phyloP scores from a whole-genome alignment of 2,329 filamentous ascomycete genomes.

The Neonectria neomacrospora region DNA sequence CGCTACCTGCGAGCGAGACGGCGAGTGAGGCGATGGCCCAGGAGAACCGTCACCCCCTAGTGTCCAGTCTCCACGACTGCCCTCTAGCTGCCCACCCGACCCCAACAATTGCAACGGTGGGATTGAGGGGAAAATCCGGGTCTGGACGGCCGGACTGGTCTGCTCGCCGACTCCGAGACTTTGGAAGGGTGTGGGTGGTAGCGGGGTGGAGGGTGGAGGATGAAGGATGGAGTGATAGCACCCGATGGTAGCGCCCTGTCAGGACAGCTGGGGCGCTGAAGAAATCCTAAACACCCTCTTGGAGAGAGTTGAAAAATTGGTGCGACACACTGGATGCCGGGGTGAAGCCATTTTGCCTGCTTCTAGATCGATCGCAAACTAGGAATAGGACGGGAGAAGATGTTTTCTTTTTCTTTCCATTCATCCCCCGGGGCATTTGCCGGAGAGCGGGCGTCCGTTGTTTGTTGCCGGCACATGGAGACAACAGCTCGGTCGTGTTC shows the following conservation, averaged over 20 bases:
- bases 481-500: not conserved
- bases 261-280: not conserved
- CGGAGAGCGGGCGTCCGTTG: not conserved
- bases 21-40: not conserved
- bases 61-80: not conserved
- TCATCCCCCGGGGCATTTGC: not conserved
- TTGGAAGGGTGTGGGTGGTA: not conserved
- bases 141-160: not conserved
- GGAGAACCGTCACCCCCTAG: not conserved
- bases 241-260: not conserved
- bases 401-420: not conserved
- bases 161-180: constrained; percentile 26
- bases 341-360: not conserved
- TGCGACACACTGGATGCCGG: not conserved
- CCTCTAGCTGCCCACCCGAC: not conserved
- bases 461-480: not conserved
- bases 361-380: not conserved
- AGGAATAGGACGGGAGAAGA: not conserved
- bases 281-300: not conserved
- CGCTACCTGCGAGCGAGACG: constrained; percentile 4
- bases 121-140: constrained; percentile 20
- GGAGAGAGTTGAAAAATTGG: not conserved
- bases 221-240: not conserved
- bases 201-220: too few relatives aligned
- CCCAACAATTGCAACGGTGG: constrained; percentile 5